Percentiles rank a stretch among this genome's conserved stretches.
Evolutionary conservation across 345 rosid species (phyloP).

Genomic region (Sisymbrium altissimum): DNA sequence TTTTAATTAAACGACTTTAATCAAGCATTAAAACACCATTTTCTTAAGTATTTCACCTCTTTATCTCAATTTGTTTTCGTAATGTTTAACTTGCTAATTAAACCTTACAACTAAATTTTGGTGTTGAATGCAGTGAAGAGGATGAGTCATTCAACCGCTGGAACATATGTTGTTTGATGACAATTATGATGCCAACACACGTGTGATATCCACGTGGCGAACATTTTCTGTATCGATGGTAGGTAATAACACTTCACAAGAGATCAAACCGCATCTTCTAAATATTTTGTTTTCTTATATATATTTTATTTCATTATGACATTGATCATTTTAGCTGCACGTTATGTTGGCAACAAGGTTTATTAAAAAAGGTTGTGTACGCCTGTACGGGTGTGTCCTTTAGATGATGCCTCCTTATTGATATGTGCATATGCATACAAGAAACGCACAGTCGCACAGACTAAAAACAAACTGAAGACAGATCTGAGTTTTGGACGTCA

Average conservation of each 20-base stretch:
- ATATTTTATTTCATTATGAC: background rate
- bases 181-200: constrained; percentile 20
- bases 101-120: background rate
- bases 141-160: constrained; percentile 20
- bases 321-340: constrained; percentile 8
- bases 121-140: constrained; percentile 2
- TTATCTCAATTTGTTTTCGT: background rate
- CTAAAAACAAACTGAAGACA: background rate
- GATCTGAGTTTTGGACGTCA: constrained; percentile 10
- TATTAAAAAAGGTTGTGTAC: background rate
- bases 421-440: constrained; percentile 18
- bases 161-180: background rate
- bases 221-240: constrained; percentile 7
- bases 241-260: constrained; percentile 5
- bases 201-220: constrained; percentile 20
- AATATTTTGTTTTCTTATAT: background rate
- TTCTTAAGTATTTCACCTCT: background rate
- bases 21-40: background rate
- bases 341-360: constrained; percentile 9
- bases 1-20: background rate
- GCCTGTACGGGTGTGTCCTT: constrained; percentile 21
- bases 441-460: background rate
- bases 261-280: background rate
- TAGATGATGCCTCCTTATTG: background rate
- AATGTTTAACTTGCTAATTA: background rate